Evolutionary conservation across 352 stramenopile genomes (phyloP).

Genomic region (Phytophthora multivora): DNA sequence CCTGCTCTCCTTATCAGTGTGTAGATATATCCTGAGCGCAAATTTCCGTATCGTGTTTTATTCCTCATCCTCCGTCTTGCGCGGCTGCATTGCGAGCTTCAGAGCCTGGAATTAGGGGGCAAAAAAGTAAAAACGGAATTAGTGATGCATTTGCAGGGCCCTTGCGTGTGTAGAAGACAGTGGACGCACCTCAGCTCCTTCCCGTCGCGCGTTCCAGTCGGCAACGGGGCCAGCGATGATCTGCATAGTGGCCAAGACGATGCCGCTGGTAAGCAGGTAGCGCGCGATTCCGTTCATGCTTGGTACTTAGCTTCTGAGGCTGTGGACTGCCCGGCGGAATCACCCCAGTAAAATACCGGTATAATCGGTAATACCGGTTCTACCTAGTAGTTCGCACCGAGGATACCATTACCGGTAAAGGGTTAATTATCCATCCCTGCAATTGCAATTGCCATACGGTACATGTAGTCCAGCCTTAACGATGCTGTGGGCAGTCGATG

Average conservation of each 20-base stretch:
- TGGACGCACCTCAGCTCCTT: conserved; percentile 54
- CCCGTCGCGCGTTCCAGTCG: conserved; percentile 80
- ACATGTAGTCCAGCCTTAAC: too few relatives aligned
- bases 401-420: not conserved
- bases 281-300: conserved; percentile 78
- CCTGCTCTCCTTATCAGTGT: conserved; percentile 1
- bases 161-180: not conserved
- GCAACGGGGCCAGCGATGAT: conserved; percentile 65
- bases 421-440: too few relatives aligned
- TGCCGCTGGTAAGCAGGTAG: conserved; percentile 70
- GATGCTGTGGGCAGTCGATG: too few relatives aligned
- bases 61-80: conserved; percentile 55
- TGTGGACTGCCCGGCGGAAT: conserved; percentile 16
- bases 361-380: not conserved
- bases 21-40: conserved; percentile 1
- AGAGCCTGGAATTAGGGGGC: conserved; percentile 45
- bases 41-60: conserved; percentile 30
- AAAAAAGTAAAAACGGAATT: not conserved
- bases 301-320: conserved; percentile 24
- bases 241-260: conserved; percentile 74
- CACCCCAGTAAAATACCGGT: not conserved
- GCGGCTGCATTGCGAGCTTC: conserved; percentile 63
- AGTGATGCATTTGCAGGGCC: not conserved
- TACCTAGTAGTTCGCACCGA: not conserved
- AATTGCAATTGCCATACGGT: not conserved